Evolutionary conservation across 768 basidiomycete species (phyloP).

Genomic region (Epithele typhae): DNA sequence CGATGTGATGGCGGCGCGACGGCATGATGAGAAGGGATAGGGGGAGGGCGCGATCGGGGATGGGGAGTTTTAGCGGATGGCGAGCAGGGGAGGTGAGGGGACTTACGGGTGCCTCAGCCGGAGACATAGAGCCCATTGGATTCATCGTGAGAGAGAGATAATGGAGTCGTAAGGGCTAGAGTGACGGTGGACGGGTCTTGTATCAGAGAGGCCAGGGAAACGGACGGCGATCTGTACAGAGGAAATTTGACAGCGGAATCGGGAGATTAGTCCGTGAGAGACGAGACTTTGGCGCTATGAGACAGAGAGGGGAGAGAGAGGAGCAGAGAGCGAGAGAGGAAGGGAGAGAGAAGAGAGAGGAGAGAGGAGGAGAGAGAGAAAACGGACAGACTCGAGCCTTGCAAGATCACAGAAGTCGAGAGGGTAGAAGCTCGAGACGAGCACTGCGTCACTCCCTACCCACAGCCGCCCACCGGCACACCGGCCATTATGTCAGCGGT

Average conservation of each 20-base stretch:
- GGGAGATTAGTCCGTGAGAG: slow-evolving; percentile 38
- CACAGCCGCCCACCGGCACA: slow-evolving; percentile 7
- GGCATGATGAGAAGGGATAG: not conserved
- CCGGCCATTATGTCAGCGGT: slow-evolving; percentile 23
- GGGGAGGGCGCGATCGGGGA: slow-evolving; percentile 10
- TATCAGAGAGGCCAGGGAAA: slow-evolving; percentile 1
- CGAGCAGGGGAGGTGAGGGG: not conserved
- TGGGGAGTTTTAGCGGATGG: not conserved
- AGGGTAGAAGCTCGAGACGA: no score
- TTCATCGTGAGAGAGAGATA: slow-evolving; percentile 58
- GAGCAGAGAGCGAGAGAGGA: slow-evolving; percentile 43
- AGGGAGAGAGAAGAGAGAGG: slow-evolving; percentile 39
- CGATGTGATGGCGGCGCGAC: not conserved
- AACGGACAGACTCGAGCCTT: slow-evolving; percentile 30
- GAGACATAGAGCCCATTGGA: slow-evolving; percentile 61
- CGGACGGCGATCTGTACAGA: slow-evolving; percentile 22
- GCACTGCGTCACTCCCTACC: no score
- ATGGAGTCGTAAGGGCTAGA: slow-evolving; percentile 25
- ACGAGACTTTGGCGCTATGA: slow-evolving; percentile 47
- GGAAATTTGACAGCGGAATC: slow-evolving; percentile 23
- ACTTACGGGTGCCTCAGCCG: slow-evolving; percentile 77
- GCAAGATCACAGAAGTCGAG: no score
- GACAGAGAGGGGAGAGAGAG: slow-evolving; percentile 44
- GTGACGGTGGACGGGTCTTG: slow-evolving; percentile 16
- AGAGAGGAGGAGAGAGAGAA: slow-evolving; percentile 35